A percentile compares a stretch with the other conserved stretches of the same genome.
phyloP scores from a whole-genome alignment of 2,329 filamentous ascomycete genomes.

The Cadophora gregata region DNA sequence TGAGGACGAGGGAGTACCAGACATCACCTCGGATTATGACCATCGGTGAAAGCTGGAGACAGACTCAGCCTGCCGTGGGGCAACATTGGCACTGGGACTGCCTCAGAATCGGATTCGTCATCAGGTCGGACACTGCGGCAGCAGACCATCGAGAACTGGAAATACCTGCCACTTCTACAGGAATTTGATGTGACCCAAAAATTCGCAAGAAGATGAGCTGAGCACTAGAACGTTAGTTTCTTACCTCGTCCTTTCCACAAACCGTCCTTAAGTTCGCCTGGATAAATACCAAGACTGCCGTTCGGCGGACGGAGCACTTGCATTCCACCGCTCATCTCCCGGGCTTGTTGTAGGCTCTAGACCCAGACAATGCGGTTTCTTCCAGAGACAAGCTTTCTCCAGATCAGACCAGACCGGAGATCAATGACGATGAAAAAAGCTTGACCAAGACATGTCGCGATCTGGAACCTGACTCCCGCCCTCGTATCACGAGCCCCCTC shows the following conservation, averaged over 20 bases:
- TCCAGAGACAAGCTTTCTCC: slow-evolving; percentile 17
- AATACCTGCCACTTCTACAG: not conserved
- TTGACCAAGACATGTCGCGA: slow-evolving; percentile 15
- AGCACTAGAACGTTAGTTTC: not conserved
- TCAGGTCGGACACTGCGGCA: not conserved
- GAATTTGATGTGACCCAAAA: not conserved
- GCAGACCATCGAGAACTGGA: not conserved
- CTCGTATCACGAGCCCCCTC: slow-evolving; percentile 10
- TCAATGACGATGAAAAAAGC: slow-evolving; percentile 15
- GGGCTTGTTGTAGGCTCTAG: not conserved
- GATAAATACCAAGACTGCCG: slow-evolving; percentile 7
- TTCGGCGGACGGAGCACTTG: slow-evolving; percentile 12
- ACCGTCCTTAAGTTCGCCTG: not conserved
- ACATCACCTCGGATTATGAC: not conserved
- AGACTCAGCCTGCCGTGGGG: not conserved
- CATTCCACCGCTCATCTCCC: not conserved
- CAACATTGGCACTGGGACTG: not conserved
- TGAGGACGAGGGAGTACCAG: not conserved
- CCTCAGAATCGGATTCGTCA: slow-evolving; percentile 11
- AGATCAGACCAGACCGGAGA: not conserved
- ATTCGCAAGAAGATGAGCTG: not conserved
- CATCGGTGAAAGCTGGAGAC: not conserved
- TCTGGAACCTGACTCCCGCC: slow-evolving; percentile 3
- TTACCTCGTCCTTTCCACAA: not conserved
- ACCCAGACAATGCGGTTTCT: slow-evolving; percentile 8